phyloP scores from a whole-genome alignment of 2,329 filamentous ascomycete genomes.

The Ceratocystis alfenasii region DNA sequence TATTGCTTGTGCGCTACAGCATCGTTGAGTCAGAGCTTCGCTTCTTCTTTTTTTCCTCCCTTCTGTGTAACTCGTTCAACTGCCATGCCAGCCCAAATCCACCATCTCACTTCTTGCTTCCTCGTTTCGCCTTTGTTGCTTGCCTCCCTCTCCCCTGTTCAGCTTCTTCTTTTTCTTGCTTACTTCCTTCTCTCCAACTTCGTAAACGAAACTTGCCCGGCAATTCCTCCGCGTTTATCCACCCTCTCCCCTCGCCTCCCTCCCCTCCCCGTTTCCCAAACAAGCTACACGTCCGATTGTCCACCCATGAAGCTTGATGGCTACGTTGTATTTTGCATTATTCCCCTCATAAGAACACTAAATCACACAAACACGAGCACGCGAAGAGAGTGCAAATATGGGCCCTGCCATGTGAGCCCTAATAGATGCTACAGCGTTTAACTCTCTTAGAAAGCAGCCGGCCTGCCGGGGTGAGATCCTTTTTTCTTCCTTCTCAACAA shows the following conservation, averaged over 20 bases:
- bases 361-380: not conserved
- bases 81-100: not conserved
- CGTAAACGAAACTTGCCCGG: not conserved
- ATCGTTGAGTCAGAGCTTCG: too few relatives aligned
- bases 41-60: not conserved
- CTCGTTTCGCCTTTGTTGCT: too few relatives aligned
- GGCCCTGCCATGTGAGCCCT: not conserved
- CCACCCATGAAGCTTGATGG: too few relatives aligned
- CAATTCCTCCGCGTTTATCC: not conserved
- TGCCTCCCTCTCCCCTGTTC: not conserved
- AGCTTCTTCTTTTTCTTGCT: not conserved
- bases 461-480: not conserved
- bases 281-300: slow-evolving; percentile 1
- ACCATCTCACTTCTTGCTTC: not conserved
- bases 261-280: slow-evolving; percentile 1
- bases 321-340: not conserved
- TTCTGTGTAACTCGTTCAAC: not conserved
- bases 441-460: not conserved
- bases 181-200: not conserved
- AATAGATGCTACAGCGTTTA: not conserved
- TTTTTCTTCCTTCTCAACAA: not conserved
- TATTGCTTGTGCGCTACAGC: too few relatives aligned
- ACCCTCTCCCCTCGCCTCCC: too few relatives aligned
- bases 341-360: not conserved
- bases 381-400: not conserved